phyloP scores from a whole-genome alignment of 306 rosid genomes.

The Astragalus membranaceus region DNA sequence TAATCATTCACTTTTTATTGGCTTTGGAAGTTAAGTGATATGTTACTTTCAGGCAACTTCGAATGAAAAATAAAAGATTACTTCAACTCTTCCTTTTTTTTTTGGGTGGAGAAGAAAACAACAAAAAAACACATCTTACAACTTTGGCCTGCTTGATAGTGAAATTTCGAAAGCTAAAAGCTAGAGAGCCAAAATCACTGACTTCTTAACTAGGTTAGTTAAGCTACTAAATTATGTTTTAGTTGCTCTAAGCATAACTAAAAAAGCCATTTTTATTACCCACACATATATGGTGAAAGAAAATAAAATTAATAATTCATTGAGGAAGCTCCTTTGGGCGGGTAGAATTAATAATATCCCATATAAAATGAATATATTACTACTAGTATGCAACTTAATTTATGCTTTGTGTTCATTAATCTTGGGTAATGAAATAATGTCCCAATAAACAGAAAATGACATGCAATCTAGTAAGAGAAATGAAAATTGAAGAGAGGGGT shows the following conservation, averaged over 20 bases:
- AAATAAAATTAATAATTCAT: not conserved
- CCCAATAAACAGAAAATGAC: not conserved
- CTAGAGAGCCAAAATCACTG: not conserved
- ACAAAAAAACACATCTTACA: not conserved
- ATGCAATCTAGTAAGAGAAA: not conserved
- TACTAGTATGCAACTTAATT: not conserved
- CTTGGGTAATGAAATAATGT: not conserved
- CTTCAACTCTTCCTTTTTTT: not conserved
- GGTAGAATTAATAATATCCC: too few relatives aligned
- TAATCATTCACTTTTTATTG: conserved; percentile 7
- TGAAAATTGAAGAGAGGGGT: not conserved
- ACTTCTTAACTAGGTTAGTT: not conserved
- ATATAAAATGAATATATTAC: too few relatives aligned
- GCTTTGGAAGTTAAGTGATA: not conserved
- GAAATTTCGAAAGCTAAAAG: conserved; percentile 16
- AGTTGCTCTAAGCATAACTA: too few relatives aligned
- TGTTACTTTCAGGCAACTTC: not conserved
- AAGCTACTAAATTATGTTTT: too few relatives aligned
- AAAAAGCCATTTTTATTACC: too few relatives aligned
- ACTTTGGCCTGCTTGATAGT: conserved; percentile 12
- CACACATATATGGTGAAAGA: not conserved
- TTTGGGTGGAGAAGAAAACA: conserved; percentile 3
- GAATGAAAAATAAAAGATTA: not conserved
- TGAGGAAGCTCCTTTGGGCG: too few relatives aligned
- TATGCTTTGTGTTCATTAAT: not conserved